phyloP scores from a whole-genome alignment of 805 yeast species.

The Saccharomycopsis sp. region DNA sequence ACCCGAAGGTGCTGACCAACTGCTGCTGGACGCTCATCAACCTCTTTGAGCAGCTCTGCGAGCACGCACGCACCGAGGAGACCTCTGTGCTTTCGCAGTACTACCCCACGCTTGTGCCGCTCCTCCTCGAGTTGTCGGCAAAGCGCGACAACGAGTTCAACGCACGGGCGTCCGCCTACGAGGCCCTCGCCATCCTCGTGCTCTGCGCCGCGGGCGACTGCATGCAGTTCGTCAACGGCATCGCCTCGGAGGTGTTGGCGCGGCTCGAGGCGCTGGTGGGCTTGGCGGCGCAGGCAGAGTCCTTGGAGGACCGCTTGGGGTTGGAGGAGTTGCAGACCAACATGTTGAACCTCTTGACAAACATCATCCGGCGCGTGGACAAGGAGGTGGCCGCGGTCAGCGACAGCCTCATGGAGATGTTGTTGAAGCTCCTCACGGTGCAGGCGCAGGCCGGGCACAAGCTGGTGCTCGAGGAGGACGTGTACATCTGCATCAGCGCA shows the following conservation, averaged over 20 bases:
- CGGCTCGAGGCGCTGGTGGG: constrained; percentile 65
- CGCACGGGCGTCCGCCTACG: constrained; percentile 93
- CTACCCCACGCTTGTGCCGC: constrained; percentile 62
- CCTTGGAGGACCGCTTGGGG: constrained; percentile 65
- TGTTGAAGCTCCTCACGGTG: constrained; percentile 59
- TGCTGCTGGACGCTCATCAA: constrained; percentile 97
- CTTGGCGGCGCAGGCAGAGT: constrained; percentile 47
- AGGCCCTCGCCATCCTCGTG: constrained; percentile 81
- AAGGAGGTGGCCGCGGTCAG: constrained; percentile 58
- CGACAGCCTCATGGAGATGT: constrained; percentile 78
- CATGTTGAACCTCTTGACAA: constrained; percentile 66
- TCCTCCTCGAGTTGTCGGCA: constrained; percentile 60
- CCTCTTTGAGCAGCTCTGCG: constrained; percentile 67
- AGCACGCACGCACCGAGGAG: constrained; percentile 23
- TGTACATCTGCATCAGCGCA: constrained; percentile 86
- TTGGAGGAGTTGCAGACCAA: constrained; percentile 87
- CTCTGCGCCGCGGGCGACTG: constrained; percentile 66
- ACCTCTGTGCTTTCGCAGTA: constrained; percentile 68
- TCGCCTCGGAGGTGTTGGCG: constrained; percentile 67
- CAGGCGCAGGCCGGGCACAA: constrained; percentile 46
- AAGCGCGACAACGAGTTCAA: constrained; percentile 78
- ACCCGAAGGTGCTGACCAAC: constrained; percentile 90
- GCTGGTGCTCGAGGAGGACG: constrained; percentile 87
- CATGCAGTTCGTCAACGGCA: constrained; percentile 56
- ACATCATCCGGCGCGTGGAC: constrained; percentile 76